A percentile compares a stretch with the other conserved stretches of the same genome.
These are phyloP conservation scores for Aspergillus sojae DNA, from an alignment of 2,329 filamentous ascomycete genomes.

Conservation along the genomic window DNA sequence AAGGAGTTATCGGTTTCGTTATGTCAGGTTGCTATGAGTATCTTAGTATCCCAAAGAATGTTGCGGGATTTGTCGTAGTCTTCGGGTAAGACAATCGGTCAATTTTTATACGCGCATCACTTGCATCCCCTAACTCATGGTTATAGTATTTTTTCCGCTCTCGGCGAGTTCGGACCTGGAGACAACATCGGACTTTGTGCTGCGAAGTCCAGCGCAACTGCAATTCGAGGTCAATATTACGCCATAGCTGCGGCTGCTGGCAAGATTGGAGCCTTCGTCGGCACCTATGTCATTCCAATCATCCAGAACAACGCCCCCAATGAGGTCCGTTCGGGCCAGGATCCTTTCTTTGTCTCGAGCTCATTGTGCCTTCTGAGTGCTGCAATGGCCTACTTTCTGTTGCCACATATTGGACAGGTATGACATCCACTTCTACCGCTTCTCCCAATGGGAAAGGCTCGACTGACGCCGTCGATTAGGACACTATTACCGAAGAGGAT, in stretches of 20 bases:
- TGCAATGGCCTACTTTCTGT: constrained; percentile 63
- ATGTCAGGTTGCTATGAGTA: constrained; percentile 79
- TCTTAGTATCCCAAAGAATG: constrained; percentile 67
- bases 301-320: constrained; percentile 62
- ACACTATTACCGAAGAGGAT: constrained; percentile 82
- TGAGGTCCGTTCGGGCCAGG: constrained; percentile 67
- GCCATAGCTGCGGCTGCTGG: constrained; percentile 52
- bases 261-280: constrained; percentile 71
- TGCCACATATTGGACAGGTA: constrained; percentile 72
- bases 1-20: constrained; percentile 81
- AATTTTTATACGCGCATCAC: not conserved
- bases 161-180: constrained; percentile 82
- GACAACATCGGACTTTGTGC: constrained; percentile 90
- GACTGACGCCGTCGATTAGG: constrained; percentile 53
- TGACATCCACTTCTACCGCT: constrained; percentile 1
- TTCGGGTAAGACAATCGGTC: constrained; percentile 58
- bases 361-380: constrained; percentile 76
- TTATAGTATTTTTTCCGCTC: constrained; percentile 67
- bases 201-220: constrained; percentile 84
- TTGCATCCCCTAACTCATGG: not conserved
- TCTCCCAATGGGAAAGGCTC: not conserved
- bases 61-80: constrained; percentile 76
- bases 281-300: constrained; percentile 78
- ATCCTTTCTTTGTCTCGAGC: constrained; percentile 87
- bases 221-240: constrained; percentile 77